Evolutionary conservation across 176 grass and related monocot genomes (phyloP), one percentile per base, ranked within the genome.

Genomic region (Rhipidocladum racemiflorum): DNA sequence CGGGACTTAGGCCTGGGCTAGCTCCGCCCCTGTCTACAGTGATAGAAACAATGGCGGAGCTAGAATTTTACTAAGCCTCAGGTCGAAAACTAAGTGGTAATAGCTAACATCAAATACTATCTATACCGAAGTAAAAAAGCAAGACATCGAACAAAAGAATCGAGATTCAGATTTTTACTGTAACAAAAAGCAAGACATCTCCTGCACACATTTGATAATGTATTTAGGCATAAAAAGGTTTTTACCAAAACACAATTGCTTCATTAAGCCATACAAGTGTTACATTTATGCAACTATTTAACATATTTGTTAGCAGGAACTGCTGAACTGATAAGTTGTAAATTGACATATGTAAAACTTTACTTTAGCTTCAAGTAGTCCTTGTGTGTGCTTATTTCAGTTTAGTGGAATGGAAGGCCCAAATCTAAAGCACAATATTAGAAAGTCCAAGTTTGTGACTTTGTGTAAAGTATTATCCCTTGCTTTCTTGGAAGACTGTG

Each of bases 131-230:
- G n/a, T n/a, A n/a, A n/a, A n/a, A n/a, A n/a, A n/a, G n/a, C n/a
- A n/a, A n/a, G n/a, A n/a, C n/a, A n/a, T n/a, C n/a, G n/a, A n/a
- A n/a, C n/a, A n/a, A n/a, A n/a, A n/a, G n/a, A n/a, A n/a, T n/a
- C n/a, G n/a, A n/a, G n/a, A n/a, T n/a, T n/a, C n/a, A n/a, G n/a
- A n/a, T n/a, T n/a, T n/a, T n/a, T n/a, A n/a, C n/a, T n/a, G n/a
- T n/a, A n/a, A n/a, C n/a, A n/a, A n/a, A n/a, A n/a, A n/a, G n/a
- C n/a, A n/a, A n/a, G n/a, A n/a, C n/a, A 81, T 93, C 85, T 29
- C 87, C 96, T 98, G 90, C 68, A 82, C 51, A 85, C n/a, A 18
- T 38, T 82, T 6, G 30, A 40, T 42, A 25, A 2, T 7, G 25
- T 29, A 32, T 48, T 81, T 74, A 79, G 34, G 29, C 13, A 44